Evolutionary conservation across 1,284 basidiomycete species (phyloP).

Genomic region (Pyrrhoderma noxium): DNA sequence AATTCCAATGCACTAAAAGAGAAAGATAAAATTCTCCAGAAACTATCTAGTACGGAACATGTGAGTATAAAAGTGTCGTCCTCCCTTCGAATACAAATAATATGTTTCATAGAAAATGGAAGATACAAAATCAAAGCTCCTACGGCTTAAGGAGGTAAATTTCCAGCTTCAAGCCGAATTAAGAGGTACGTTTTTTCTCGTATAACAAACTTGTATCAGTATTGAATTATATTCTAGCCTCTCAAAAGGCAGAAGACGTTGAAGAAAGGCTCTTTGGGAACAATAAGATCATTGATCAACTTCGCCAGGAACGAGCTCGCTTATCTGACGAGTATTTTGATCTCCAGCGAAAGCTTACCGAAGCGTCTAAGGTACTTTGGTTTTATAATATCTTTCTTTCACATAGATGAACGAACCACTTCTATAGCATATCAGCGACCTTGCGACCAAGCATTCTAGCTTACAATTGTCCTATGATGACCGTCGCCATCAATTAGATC

Average conservation of each 20-base stretch:
- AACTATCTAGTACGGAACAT: constrained; percentile 62
- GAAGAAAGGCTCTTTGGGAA: constrained; percentile 40
- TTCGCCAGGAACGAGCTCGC: constrained; percentile 65
- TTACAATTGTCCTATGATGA: constrained; percentile 65
- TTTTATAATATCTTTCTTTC: neutral
- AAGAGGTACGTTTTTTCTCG: constrained; percentile 37
- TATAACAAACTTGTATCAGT: neutral
- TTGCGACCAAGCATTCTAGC: constrained; percentile 50
- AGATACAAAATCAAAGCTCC: constrained; percentile 60
- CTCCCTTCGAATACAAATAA: constrained; percentile 12
- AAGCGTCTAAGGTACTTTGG: constrained; percentile 53
- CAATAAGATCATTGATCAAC: constrained; percentile 54
- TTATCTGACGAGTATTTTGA: constrained; percentile 61
- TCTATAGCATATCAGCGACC: constrained; percentile 46
- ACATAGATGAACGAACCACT: no score
- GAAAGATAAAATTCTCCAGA: constrained; percentile 50
- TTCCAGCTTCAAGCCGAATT: constrained; percentile 61
- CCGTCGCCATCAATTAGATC: constrained; percentile 63
- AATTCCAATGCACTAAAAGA: constrained; percentile 54
- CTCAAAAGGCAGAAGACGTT: neutral
- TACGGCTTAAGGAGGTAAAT: constrained; percentile 60
- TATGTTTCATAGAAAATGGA: constrained; percentile 55
- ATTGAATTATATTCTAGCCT: neutral
- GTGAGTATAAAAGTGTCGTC: constrained; percentile 37
- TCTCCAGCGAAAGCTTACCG: constrained; percentile 56